Percentiles rank a stretch among this genome's conserved stretches.
Evolutionary conservation across 1,139 yeast genomes (phyloP).

Genomic region (Lodderomyces jiufengensis): DNA sequence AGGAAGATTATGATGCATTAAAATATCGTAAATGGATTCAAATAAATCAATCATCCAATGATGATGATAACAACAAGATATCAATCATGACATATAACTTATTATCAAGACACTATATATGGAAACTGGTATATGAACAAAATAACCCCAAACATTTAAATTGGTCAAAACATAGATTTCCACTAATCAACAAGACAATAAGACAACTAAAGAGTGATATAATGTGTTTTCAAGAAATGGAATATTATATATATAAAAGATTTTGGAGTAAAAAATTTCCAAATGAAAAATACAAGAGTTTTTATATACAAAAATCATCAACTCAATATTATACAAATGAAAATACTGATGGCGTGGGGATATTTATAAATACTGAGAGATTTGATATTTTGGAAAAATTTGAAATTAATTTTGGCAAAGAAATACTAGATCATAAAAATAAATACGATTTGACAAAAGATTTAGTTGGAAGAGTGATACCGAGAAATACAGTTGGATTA

Average conservation of each 20-base stretch:
- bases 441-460: conserved; percentile 36
- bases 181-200: conserved; percentile 38
- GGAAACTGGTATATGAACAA: conserved; percentile 54
- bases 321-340: conserved; percentile 41
- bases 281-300: conserved; percentile 35
- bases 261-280: conserved; percentile 38
- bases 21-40: conserved; percentile 21
- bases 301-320: conserved; percentile 48
- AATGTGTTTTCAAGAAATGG: conserved; percentile 63
- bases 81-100: conserved; percentile 49
- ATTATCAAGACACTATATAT: conserved; percentile 52
- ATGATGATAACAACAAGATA: conserved; percentile 14
- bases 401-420: conserved; percentile 40
- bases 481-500: conserved; percentile 56
- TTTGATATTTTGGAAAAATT: conserved; percentile 43
- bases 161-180: conserved; percentile 45
- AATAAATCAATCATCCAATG: conserved; percentile 8
- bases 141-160: conserved; percentile 41
- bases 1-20: conserved; percentile 20
- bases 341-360: conserved; percentile 56
- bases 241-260: conserved; percentile 39
- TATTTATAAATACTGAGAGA: conserved; percentile 44
- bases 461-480: conserved; percentile 32
- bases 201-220: conserved; percentile 45
- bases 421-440: conserved; percentile 23